A percentile compares a stretch with the other conserved stretches of the same genome.
These are phyloP conservation scores for Hysterangium stoloniferum DNA, from an alignment of 768 basidiomycete genomes.

Conservation along the genomic window DNA sequence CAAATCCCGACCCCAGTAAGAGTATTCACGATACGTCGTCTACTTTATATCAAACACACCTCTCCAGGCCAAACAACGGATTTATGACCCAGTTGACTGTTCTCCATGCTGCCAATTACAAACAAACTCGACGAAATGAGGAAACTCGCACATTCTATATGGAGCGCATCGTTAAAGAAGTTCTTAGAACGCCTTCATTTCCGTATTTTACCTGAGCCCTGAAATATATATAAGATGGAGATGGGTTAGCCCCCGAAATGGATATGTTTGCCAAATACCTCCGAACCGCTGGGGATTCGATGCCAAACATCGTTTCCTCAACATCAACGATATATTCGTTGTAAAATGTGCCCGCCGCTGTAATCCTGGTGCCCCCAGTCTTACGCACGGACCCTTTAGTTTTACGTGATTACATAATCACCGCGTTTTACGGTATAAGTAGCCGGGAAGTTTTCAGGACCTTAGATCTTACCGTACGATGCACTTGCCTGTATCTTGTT, in stretches of 20 bases:
- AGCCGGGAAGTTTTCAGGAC: too few species aligned
- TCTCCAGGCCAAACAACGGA: constrained; percentile 70
- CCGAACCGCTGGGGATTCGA: constrained; percentile 52
- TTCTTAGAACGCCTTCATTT: constrained; percentile 57
- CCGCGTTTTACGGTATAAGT: too few species aligned
- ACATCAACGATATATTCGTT: constrained; percentile 65
- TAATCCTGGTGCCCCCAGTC: constrained; percentile 44
- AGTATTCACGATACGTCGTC: too few species aligned
- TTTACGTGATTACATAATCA: too few species aligned
- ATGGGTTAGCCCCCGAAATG: constrained; percentile 53
- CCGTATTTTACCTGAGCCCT: background rate
- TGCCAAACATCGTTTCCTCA: constrained; percentile 48
- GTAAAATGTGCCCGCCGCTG: constrained; percentile 87
- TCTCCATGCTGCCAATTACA: constrained; percentile 66
- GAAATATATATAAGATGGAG: constrained; percentile 49
- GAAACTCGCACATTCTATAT: constrained; percentile 77
- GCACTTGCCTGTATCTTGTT: too few species aligned
- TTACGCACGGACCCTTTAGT: too few species aligned
- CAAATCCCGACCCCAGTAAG: constrained; percentile 67
- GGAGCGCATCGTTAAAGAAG: constrained; percentile 61
- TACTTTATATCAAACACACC: constrained; percentile 1
- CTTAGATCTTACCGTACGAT: too few species aligned
- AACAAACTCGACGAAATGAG: constrained; percentile 59
- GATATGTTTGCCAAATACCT: constrained; percentile 77
- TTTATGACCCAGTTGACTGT: constrained; percentile 77